These are phyloP conservation scores for Scedosporium minutisporum DNA, from an alignment of 2,329 filamentous ascomycete species.

Conservation along the genomic window DNA sequence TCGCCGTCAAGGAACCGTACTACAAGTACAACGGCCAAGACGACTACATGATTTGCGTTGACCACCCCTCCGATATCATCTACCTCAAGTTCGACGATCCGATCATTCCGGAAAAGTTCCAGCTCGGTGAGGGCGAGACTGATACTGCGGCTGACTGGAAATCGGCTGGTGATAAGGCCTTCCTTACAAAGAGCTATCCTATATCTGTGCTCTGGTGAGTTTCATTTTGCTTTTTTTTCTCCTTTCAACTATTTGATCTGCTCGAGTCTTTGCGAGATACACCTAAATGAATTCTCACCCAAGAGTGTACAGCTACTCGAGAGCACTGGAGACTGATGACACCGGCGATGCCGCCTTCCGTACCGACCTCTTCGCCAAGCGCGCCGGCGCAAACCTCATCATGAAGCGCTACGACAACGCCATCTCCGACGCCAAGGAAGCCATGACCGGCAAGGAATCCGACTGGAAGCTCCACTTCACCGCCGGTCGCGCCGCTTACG, in stretches of 20 bases:
- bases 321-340: conserved; percentile 18
- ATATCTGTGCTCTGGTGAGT: conserved; percentile 22
- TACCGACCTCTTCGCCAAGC: conserved; percentile 18
- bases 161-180: conserved; percentile 13
- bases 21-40: conserved; percentile 21
- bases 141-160: conserved; percentile 12
- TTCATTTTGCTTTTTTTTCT: no score
- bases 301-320: conserved; percentile 19
- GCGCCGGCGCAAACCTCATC: conserved; percentile 21
- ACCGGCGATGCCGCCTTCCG: conserved; percentile 12
- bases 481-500: conserved; percentile 24
- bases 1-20: conserved; percentile 27
- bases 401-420: conserved; percentile 23
- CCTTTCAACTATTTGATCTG: neutral
- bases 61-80: conserved; percentile 24
- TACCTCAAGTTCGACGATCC: conserved; percentile 18
- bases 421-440: conserved; percentile 21
- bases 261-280: neutral
- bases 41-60: conserved; percentile 24
- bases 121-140: conserved; percentile 11
- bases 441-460: conserved; percentile 10
- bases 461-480: conserved; percentile 25
- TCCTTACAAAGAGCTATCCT: conserved; percentile 21
- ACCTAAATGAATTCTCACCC: no score
- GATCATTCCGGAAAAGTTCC: conserved; percentile 19